Evolutionary conservation across 129 eudicot genomes (phyloP).

Genomic region (Cynara cardunculus): DNA sequence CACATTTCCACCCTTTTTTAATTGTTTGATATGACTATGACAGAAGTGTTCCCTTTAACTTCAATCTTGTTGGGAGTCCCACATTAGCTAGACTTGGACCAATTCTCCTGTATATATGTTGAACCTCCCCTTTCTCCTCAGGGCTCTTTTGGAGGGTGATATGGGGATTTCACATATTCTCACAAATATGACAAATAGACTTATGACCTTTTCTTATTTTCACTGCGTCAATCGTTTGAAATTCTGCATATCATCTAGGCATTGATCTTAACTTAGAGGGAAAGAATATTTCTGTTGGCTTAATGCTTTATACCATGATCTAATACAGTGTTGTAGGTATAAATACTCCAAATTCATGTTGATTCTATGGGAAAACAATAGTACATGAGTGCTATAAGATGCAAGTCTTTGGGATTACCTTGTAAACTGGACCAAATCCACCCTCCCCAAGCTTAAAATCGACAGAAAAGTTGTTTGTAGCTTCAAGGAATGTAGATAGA

Average conservation of each 20-base stretch:
- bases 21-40: background rate
- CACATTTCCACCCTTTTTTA: no score
- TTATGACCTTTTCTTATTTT: background rate
- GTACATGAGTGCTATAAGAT: background rate
- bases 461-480: conserved; percentile 5
- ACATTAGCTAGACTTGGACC: no score
- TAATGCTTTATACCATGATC: no score
- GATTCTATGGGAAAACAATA: background rate
- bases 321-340: background rate
- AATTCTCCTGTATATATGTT: no score
- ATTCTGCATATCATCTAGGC: background rate
- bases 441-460: background rate
- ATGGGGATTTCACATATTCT: no score
- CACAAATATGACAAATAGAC: background rate
- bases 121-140: no score
- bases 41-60: background rate
- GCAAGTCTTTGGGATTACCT: background rate
- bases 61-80: no score
- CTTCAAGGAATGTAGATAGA: background rate
- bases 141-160: no score
- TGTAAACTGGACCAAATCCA: background rate
- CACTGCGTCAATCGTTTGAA: background rate
- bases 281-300: background rate
- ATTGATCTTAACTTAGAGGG: background rate
- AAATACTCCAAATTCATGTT: background rate